Evolutionary conservation across 495 filamentous ascomycete species (phyloP).

Genomic region (Xylaria grammica): DNA sequence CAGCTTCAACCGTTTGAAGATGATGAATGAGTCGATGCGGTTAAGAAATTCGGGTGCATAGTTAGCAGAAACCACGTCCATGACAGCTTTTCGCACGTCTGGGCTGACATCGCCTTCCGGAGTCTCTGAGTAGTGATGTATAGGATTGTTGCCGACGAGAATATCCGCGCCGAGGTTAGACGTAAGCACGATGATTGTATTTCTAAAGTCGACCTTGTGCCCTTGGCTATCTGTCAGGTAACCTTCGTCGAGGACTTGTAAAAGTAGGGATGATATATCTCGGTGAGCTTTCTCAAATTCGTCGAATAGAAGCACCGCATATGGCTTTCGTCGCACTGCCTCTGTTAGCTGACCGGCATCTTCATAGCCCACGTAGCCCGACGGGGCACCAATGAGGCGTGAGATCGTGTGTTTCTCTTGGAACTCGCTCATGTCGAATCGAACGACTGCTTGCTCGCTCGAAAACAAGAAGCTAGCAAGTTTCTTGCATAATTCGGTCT

Average conservation of each 20-base stretch:
- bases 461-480: slow-evolving; percentile 92
- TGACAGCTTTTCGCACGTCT: slow-evolving; percentile 74
- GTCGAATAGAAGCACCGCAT: slow-evolving; percentile 93
- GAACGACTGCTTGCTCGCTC: slow-evolving; percentile 83
- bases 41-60: slow-evolving; percentile 97
- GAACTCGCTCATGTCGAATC: slow-evolving; percentile 98
- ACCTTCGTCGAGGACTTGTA: slow-evolving; percentile 96
- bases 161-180: slow-evolving; percentile 88
- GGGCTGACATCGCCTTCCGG: slow-evolving; percentile 67
- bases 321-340: slow-evolving; percentile 92
- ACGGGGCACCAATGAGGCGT: slow-evolving; percentile 87
- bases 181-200: slow-evolving; percentile 94
- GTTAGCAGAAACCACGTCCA: slow-evolving; percentile 79
- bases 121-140: slow-evolving; percentile 64
- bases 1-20: slow-evolving; percentile 83
- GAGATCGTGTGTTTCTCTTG: slow-evolving; percentile 97
- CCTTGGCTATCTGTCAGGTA: slow-evolving; percentile 95
- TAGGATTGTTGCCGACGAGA: slow-evolving; percentile 63
- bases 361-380: slow-evolving; percentile 95
- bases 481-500: slow-evolving; percentile 97
- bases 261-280: slow-evolving; percentile 90
- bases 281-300: slow-evolving; percentile 98
- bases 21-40: slow-evolving; percentile 93
- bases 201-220: slow-evolving; percentile 94
- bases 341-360: slow-evolving; percentile 97